These are phyloP conservation scores for Sarocladium oryzae DNA, from an alignment of 2,329 filamentous ascomycete species.

Conservation along the genomic window DNA sequence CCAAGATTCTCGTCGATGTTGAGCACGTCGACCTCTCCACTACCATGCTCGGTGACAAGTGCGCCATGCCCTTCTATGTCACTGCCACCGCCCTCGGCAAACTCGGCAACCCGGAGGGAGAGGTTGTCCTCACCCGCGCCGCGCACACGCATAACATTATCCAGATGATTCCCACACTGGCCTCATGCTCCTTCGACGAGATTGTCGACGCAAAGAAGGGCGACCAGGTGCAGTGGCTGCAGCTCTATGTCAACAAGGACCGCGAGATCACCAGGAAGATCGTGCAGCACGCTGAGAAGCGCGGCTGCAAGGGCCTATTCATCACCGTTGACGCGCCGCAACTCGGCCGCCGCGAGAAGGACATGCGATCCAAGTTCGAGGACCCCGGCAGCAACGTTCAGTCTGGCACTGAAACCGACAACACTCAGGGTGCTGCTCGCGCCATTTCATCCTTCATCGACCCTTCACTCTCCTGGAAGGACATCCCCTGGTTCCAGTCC, in stretches of 20 bases:
- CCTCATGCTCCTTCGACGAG: slow-evolving; percentile 96
- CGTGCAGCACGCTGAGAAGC: slow-evolving; percentile 81
- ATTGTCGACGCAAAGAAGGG: slow-evolving; percentile 77
- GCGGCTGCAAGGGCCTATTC: slow-evolving; percentile 92
- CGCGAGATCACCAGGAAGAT: slow-evolving; percentile 84
- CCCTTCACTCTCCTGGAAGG: slow-evolving; percentile 85
- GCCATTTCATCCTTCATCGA: slow-evolving; percentile 98
- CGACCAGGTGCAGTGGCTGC: slow-evolving; percentile 90
- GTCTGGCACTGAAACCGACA: slow-evolving; percentile 68
- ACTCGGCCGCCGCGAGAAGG: slow-evolving; percentile 90
- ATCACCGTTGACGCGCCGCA: slow-evolving; percentile 98
- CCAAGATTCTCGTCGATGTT: slow-evolving; percentile 81
- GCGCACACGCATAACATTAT: slow-evolving; percentile 82
- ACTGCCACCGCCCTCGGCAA: slow-evolving; percentile 95
- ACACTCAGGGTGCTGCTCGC: slow-evolving; percentile 83
- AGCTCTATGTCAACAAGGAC: slow-evolving; percentile 97
- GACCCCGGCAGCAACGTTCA: slow-evolving; percentile 83
- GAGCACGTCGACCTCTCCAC: slow-evolving; percentile 80
- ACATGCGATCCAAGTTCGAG: slow-evolving; percentile 90
- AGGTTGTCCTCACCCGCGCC: slow-evolving; percentile 82
- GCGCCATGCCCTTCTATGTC: slow-evolving; percentile 87
- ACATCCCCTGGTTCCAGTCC: slow-evolving; percentile 85
- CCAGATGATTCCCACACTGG: slow-evolving; percentile 97
- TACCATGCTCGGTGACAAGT: slow-evolving; percentile 86
- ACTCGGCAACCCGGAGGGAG: slow-evolving; percentile 87